phyloP scores from a whole-genome alignment of 176 grass and related monocot genomes.

The Bolboschoenus planiculmis region DNA sequence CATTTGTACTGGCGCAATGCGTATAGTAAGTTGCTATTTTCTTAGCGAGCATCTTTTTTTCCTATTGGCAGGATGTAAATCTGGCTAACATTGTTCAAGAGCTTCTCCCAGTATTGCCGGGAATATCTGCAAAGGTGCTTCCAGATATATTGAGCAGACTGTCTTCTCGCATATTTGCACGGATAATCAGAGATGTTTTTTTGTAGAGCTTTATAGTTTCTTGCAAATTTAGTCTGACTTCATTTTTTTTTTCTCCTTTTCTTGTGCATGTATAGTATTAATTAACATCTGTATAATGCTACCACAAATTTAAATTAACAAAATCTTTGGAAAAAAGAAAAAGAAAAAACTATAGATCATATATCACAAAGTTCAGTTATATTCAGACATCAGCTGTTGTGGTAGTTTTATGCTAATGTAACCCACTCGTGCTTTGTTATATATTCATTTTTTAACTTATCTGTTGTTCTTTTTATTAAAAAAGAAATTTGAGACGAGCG shows the following conservation, averaged over 20 bases:
- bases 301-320: not conserved
- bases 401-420: not conserved
- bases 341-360: not conserved
- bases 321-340: not conserved
- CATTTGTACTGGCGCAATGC: not conserved
- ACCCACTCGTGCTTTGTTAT: not conserved
- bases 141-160: conserved; percentile 76
- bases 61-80: conserved; percentile 51
- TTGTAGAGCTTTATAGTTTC: conserved; percentile 37
- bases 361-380: not conserved
- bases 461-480: not conserved
- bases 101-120: conserved; percentile 68
- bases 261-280: conserved; percentile 8
- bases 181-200: conserved; percentile 68
- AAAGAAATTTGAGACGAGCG: not conserved
- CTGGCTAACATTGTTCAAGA: conserved; percentile 57
- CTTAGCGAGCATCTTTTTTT: not conserved
- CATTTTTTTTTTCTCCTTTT: conserved; percentile 12
- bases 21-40: not conserved
- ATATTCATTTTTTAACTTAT: not conserved
- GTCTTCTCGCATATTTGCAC: conserved; percentile 68
- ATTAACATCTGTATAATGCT: conserved; percentile 2
- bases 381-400: not conserved
- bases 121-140: conserved; percentile 80
- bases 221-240: not conserved